Evolutionary conservation across 2,329 filamentous ascomycete species (phyloP).

Genomic region (Ceratocystis cacaofunesta): DNA sequence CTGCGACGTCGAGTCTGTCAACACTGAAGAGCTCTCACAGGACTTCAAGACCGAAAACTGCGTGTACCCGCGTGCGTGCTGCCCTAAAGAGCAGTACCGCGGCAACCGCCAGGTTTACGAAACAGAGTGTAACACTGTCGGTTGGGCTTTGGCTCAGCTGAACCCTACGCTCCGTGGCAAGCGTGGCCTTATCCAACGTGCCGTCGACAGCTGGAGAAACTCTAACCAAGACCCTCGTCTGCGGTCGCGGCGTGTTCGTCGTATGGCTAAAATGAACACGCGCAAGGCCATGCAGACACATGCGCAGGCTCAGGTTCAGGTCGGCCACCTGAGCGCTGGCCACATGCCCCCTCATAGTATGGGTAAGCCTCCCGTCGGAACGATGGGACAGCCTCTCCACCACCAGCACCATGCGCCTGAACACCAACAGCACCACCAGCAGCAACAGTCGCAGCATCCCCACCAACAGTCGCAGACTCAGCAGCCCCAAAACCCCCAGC

Average conservation of each 20-base stretch:
- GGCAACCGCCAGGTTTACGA: constrained; percentile 94
- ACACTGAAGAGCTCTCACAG: constrained; percentile 64
- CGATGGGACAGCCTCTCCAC: constrained; percentile 53
- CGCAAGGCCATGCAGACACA: constrained; percentile 55
- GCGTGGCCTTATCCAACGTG: constrained; percentile 86
- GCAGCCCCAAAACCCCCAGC: constrained; percentile 9
- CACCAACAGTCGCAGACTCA: constrained; percentile 9
- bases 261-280: constrained; percentile 91
- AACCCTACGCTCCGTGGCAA: constrained; percentile 87
- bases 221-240: constrained; percentile 92
- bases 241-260: constrained; percentile 76
- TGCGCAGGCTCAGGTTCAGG: constrained; percentile 28
- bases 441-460: constrained; percentile 13
- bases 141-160: constrained; percentile 91
- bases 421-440: constrained; percentile 44
- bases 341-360: constrained; percentile 45
- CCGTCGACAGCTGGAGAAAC: constrained; percentile 97
- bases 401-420: constrained; percentile 43
- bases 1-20: constrained; percentile 93
- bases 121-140: constrained; percentile 98
- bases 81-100: constrained; percentile 87
- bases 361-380: constrained; percentile 50
- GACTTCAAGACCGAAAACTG: constrained; percentile 99
- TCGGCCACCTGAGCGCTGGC: constrained; percentile 36
- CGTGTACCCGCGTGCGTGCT: constrained; percentile 91